A percentile compares a stretch with the other conserved stretches of the same genome.
These are phyloP conservation scores for Boletellus ananiceps DNA, from an alignment of 768 basidiomycete genomes.

Conservation along the genomic window DNA sequence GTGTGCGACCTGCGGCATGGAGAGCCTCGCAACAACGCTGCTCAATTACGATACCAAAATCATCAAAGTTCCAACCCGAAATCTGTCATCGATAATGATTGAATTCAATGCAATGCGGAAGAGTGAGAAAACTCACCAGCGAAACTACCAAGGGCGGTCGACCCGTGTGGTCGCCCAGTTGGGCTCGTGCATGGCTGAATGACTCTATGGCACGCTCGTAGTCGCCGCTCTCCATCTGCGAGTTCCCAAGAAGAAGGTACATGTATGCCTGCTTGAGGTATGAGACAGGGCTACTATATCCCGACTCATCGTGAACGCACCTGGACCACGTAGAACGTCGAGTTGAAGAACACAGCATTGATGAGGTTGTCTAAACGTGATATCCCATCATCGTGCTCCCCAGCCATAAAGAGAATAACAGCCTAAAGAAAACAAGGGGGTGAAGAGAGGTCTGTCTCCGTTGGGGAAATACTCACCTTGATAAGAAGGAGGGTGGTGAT, in stretches of 20 bases:
- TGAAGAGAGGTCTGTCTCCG: background rate
- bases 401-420: background rate
- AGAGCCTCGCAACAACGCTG: background rate
- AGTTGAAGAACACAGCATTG: background rate
- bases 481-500: background rate
- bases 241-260: slow-evolving; percentile 2
- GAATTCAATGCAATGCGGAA: too few species aligned
- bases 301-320: background rate
- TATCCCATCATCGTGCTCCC: background rate
- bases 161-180: background rate
- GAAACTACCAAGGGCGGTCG: background rate
- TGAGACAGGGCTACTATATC: too few species aligned
- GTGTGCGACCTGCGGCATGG: background rate
- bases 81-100: background rate
- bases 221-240: background rate
- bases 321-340: background rate
- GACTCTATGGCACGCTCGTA: slow-evolving; percentile 1
- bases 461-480: background rate
- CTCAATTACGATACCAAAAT: background rate
- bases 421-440: background rate
- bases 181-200: background rate
- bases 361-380: slow-evolving; percentile 1
- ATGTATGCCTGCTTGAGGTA: slow-evolving; percentile 4
- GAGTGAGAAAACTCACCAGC: background rate
- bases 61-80: slow-evolving; percentile 2